Base-by-base conservation (phyloP, 345 rosid species). In the Populus euphratica region DNA sequence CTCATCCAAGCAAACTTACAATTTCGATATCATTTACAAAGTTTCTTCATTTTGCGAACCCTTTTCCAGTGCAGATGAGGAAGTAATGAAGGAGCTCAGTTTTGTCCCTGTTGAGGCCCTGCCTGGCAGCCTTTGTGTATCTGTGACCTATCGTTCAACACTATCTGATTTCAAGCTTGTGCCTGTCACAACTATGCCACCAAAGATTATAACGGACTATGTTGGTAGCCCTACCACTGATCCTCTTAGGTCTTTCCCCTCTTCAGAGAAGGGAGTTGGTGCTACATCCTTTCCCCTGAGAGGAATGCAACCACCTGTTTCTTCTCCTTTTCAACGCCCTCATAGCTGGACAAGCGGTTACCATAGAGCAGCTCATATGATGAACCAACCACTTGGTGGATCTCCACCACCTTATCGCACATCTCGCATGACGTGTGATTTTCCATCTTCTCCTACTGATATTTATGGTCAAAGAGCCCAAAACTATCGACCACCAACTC, bases 301-400 rank as follows among this genome's bases (percentile, higher is more conserved):
- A 76, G 93, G 89, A 76, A 75, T 81, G n/a, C 80, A 84, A 2
- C 87, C 88, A 47, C 89, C 90, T 63, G 68, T 82, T 78, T 73
- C 86, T 44, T 61, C 83, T 73, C 93, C 97, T 81, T 76, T 79
- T 72, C 89, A 89, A 66, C 91, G 92, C 43, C 98, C 96, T 0
- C 94, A 92, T 82, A 94, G 96, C 87, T 94, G 97, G 98, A 86
- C 94, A n/a, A 90, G 97, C 75, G 96, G 97, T 52, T 91, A 91
- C 83, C 93, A 92, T 77, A 81, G 78, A 82, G 85, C 81, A 25
- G 78, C 87, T 78, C 90, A 50, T 70, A 56, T 83, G 49, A 83
- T 79, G 20, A 92, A 69, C 83, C 93, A 87, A 44, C 80, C 85
- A 1, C 65, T 83, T 56, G 54, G 72, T 54, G 94, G 83, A 62